phyloP scores from a whole-genome alignment of 345 rosid species.

The Citrus australasica region DNA sequence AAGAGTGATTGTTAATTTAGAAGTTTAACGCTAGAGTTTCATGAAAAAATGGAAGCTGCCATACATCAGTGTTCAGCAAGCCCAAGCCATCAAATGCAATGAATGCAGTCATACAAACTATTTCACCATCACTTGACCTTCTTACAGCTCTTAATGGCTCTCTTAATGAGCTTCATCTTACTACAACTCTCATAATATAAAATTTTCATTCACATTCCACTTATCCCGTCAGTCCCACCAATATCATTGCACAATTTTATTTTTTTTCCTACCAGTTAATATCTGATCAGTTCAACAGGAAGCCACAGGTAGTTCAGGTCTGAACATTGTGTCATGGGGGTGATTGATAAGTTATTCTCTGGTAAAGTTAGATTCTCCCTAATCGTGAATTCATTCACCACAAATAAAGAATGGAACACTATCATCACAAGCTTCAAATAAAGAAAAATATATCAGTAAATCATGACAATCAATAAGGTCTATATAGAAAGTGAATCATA shows the following conservation, averaged over 20 bases:
- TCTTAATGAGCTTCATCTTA: background rate
- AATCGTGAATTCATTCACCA: background rate
- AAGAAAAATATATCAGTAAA: background rate
- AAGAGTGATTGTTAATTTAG: background rate
- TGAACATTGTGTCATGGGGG: too few species aligned
- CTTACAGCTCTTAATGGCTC: background rate
- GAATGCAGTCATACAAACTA: background rate
- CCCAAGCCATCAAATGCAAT: background rate
- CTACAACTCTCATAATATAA: background rate
- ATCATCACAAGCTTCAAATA: background rate
- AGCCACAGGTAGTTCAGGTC: background rate
- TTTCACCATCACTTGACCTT: background rate
- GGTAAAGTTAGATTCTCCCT: background rate
- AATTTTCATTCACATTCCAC: background rate
- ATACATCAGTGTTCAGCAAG: background rate
- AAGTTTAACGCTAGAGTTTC: background rate
- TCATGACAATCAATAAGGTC: background rate
- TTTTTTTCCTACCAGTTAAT: background rate
- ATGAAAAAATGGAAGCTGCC: background rate
- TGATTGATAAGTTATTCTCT: background rate
- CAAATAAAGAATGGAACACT: background rate
- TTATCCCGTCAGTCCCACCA: background rate
- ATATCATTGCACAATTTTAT: background rate
- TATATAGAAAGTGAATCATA: slow-evolving; percentile 32
- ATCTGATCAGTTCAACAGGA: background rate